Base-by-base conservation (phyloP, 495 filamentous ascomycete genomes). In the Penicillium flavigenum region DNA sequence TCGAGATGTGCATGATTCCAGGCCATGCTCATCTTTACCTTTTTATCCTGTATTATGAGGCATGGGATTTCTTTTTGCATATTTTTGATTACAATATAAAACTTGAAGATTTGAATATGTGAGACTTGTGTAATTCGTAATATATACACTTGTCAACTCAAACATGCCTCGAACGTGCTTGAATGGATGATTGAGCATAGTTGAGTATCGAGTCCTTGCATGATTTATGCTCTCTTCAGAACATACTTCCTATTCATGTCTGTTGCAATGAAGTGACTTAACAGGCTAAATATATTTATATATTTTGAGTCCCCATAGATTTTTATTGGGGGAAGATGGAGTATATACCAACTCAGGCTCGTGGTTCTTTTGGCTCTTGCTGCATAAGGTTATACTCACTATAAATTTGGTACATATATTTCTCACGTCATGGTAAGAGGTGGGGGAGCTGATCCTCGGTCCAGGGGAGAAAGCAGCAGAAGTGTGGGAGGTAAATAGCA, bases 21-120 rank as follows among this genome's bases (percentile, higher is more conserved):
- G 43, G 34, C 32, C 51, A 43, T 56, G 20, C 57, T 58, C 41
- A 43, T 54, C 58, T 27, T 58, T 42, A 17, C 45, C 26, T 36
- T 41, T 54, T 49, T 55, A 56, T 50, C 57, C 51, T 69, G 63
- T 72, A 66, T 60, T 65, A 65, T 70, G 60, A 63, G 56, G 44
- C 31, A 63, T 51, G 63, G 53, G 11, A 49, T 47, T 60, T 45
- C 10, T 11, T 16, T 47, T 62, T 51, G 16, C 8, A 20, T 41
- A 48, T 26, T 55, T 51, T 41, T 38, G 19, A 38, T 56, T 29
- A 31, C 17, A 42, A 54, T 38, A 48, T 26, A 50, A 45, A 17
- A 6, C 20, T 45, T 17, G 9, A 26, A 34, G 47, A 58, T 31
- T 49, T 50, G 38, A 38, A 19, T 50, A 34, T 26, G 32, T 57